Base-by-base conservation (phyloP, 495 filamentous ascomycete species). In the Apodospora peruviana region DNA sequence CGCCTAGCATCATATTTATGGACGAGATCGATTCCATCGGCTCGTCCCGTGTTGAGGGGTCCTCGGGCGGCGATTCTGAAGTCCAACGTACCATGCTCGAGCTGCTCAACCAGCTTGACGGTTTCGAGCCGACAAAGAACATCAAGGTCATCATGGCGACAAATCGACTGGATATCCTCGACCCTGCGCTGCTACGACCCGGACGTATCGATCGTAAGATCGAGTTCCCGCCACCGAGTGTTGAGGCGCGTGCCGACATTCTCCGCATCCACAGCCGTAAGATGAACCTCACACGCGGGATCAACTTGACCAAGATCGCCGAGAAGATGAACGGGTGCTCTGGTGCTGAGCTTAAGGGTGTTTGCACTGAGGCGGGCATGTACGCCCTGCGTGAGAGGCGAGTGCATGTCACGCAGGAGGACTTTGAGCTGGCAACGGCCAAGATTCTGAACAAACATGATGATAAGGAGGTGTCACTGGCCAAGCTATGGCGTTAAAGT, bases 121-220 rank as follows among this genome's bases (percentile, higher is more conserved):
- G 93, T 9, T 99, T 99, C 68, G 94, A 97, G 70, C 93, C 91
- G 0, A 97, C 93, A n/a, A 96, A 97, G 74, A 96, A 96, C 67
- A 97, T 99, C 80, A 99, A 99, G 68, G 91, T 99, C 62, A 91
- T 99, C 71, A 97, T 97, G 93, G 93, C 93, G 18, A 99, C 93
- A 12, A 99, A 99, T 68, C 85, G 93, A 62, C 78, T 97, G 39
- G 93, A 99, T 63, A 97, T 97, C 57, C 80, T 99, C 21, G 93
- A 99, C 66, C 93, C 93, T 0, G 93, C 93, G 5, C 76, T 99
- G 34, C 75, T 99, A 51, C 84, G 93, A 32, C 94, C 94, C 12
- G 93, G 93, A 20, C 87, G 93, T 47, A 97, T 99, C 67, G 93
- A 99, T 76, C 80, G 93, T 55, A 99, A 99, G 79, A 99, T 99